Evolutionary conservation across 352 stramenopile genomes (phyloP), one percentile per base, ranked within the genome.

Genomic region (Globisporangium camurandrum): DNA sequence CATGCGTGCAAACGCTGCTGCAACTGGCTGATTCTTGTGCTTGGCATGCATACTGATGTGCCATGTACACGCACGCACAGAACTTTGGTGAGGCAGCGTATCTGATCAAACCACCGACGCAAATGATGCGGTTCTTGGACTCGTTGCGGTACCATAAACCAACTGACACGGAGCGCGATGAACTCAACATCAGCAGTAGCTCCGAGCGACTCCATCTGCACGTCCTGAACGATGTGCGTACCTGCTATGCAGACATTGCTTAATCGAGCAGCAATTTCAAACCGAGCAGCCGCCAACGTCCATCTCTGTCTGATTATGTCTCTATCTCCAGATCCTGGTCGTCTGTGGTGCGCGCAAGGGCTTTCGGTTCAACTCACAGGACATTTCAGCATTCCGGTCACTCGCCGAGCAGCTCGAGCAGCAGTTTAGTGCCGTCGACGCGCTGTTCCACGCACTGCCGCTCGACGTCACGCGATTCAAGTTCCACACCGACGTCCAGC

Each of bases 121-220:
- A 87, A 50, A 84, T 86, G 69, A 71, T 93, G 72, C 80, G 83
- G 47, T 77, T 90, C 40, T 73, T 93, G 39, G 83, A 93, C 51
- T 69, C 66, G 8, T 58, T 93, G 51, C 77, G 83, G n/a, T 93
- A 88, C 51, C 83, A 93, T 57, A 88, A 88, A 27, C 83, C 83
- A 6, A 91, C 80, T n/a, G 38, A 63, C 4, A 67, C 83, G 24
- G 83, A 93, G 57, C 75, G 76, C 49, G 52, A 66, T 27, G 59
- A 71, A 37, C 64, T 90, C 31, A 91, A 90, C 50, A 53, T 93
- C 16, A 80, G 68, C 49, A 88, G 77, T 49, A 75, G 73, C 36
- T 82, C 63, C 0, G 83, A 92, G 55, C 69, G 83, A 1, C 64
- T 93, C 22, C 80, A 68, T 46, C 54, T 93, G n/a, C 83, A 93